A percentile compares a stretch with the other conserved stretches of the same genome.
Evolutionary conservation across 192 early-diverging fungal species (phyloP).

Genomic region (Rhizophagus sp.): DNA sequence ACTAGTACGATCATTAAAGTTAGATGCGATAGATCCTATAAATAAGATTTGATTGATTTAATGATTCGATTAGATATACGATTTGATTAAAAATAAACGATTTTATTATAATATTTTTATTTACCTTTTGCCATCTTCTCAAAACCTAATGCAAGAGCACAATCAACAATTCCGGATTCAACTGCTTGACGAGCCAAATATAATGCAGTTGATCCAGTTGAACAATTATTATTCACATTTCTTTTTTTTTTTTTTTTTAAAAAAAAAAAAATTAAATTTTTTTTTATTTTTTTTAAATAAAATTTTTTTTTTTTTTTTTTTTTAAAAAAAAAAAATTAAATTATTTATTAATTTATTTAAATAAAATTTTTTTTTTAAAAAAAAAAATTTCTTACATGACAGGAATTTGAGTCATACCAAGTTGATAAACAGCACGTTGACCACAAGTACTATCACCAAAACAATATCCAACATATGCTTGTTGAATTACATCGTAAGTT

Average conservation of each 20-base stretch:
- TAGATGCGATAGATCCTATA: constrained; percentile 49
- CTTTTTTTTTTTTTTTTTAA: constrained; percentile 33
- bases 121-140: constrained; percentile 65
- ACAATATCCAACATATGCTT: constrained; percentile 51
- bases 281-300: too few relatives aligned
- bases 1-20: constrained; percentile 61
- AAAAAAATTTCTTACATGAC: constrained; percentile 39
- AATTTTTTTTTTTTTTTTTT: too few relatives aligned
- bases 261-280: constrained; percentile 20
- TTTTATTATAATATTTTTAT: background rate
- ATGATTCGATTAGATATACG: too few relatives aligned
- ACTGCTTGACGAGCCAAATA: constrained; percentile 63
- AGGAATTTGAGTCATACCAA: constrained; percentile 75
- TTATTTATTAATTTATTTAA: too few relatives aligned
- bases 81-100: too few relatives aligned
- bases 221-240: constrained; percentile 82
- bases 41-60: too few relatives aligned
- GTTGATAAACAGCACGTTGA: constrained; percentile 70
- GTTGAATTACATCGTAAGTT: constrained; percentile 67
- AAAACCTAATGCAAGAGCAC: constrained; percentile 75
- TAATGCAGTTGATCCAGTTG: constrained; percentile 72
- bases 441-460: constrained; percentile 69
- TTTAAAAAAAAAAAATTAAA: too few relatives aligned
- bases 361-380: too few relatives aligned
- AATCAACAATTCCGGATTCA: constrained; percentile 60